Evolutionary conservation across 1,284 basidiomycete genomes (phyloP), one percentile per base, ranked within the genome.

Genomic region (Ustilago loliicola): DNA sequence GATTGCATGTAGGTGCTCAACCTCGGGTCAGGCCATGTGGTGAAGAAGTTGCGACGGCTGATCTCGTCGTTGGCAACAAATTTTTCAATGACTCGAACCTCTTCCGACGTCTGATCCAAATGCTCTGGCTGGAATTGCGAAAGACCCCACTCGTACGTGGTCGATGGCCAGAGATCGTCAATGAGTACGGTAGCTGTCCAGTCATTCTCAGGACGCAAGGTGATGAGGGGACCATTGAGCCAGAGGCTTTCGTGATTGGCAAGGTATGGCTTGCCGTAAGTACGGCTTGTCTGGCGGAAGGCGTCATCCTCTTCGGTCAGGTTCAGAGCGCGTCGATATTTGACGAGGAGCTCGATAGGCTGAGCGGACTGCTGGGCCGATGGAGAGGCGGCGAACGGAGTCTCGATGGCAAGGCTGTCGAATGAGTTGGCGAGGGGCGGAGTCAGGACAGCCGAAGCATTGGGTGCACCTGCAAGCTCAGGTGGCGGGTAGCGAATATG

Each of bases 131-230:
- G 74, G 42, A 77, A 79, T 21, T 84, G 85, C 34, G 78, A 72
- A 0, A 76, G 87, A 89, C 82, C 68, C 92, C 92, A 93, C 88
- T 94, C 91, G 81, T 94, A 94, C 10, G 87, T 85, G 2, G 91
- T 93, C 56, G 88, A 89, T 0, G 93, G 92, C 91, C 91, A 93
- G 2, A 94, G 88, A 23, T 90, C 89, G 23, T 86, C 80, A 42
- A 94, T 80, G 57, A 87, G 88, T 13, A 89, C 89, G 0, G 91
- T 91, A 48, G 88, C 88, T 2, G 91, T 90, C 92, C 92, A 94
- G 83, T 94, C 93, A 23, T 86, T 84, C 13, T 89, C 88, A 36
- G 87, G 83, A 9, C 72, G 75, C 38, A 86, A 54, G 1, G 69
- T 73, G 27, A 85, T 63, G 11, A 84, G 57, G 1, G 83, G 85